Conservation (phyloP, 768 basidiomycete species). For the Trametes meyenii region DNA sequence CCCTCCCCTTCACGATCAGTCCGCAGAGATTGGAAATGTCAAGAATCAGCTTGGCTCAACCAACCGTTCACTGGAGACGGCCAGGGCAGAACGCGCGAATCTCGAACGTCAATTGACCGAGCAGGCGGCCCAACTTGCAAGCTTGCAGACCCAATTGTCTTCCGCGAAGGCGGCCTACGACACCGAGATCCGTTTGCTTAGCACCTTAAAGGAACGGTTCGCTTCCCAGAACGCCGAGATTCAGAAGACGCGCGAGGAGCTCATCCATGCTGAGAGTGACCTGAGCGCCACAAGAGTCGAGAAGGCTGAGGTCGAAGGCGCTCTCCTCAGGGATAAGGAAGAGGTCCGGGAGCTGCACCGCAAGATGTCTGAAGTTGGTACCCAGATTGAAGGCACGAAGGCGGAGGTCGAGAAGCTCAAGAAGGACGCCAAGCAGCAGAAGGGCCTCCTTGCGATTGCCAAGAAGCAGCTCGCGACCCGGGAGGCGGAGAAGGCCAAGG, state of each 20-base stretch:
- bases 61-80: constrained; percentile 63
- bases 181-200: constrained; percentile 73
- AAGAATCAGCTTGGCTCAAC: constrained; percentile 87
- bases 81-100: constrained; percentile 65
- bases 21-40: constrained; percentile 85
- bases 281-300: constrained; percentile 86
- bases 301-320: constrained; percentile 89
- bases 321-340: constrained; percentile 89
- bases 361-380: constrained; percentile 78
- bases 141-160: constrained; percentile 81
- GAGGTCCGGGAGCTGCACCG: constrained; percentile 85
- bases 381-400: constrained; percentile 72
- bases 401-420: constrained; percentile 81
- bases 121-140: constrained; percentile 74
- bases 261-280: constrained; percentile 91
- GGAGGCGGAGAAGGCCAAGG: constrained; percentile 74
- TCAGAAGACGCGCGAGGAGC: constrained; percentile 68
- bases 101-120: constrained; percentile 66
- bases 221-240: constrained; percentile 71
- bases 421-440: constrained; percentile 96
- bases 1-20: constrained; percentile 66
- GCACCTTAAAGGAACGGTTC: constrained; percentile 69
- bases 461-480: constrained; percentile 90
- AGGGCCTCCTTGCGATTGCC: constrained; percentile 91
- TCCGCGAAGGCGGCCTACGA: constrained; percentile 86